Base-by-base conservation (phyloP, 345 rosid species). In the Eucalyptus tenuipes region DNA sequence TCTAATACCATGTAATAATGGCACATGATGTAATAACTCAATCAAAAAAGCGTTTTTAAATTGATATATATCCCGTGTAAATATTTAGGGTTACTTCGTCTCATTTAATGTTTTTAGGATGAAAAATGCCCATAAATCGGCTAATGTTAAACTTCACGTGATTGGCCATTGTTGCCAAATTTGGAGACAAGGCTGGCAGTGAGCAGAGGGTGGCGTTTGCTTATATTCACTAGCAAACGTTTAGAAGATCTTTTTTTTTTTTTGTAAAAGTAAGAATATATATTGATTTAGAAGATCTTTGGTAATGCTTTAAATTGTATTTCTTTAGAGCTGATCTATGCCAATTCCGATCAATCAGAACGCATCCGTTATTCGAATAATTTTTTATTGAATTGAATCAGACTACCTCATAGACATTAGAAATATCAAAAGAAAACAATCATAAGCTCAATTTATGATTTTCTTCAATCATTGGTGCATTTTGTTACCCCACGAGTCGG, bases 361-460 rank as follows among this genome's bases (percentile, higher is more conserved):
- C 0, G 5, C 2, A 2, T 64, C 2, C 9, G 0, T n/a, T 4
- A n/a, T n/a, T 7, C 1, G 20, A 15, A n/a, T 64, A 64, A 15
- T 20, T 4, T 42, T 75, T 37, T 22, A 20, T 40, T 4, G 0
- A 20, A 75, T 40, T 20, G 0, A 7, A 75, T 11, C 5, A 2
- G 3, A 75, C 16, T 5, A 3, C 47, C 5, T 75, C 24, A 40
- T 0, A 3, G 0, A 22, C 9, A 3, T 75, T 75, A 75, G 1
- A 10, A 75, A 37, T 37, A 37, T 40, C 20, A 20, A 3, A 40
- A 18, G 8, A 2, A 37, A 37, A 75, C 7, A 10, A 37, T 20
- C 0, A 20, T 10, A 2, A 1, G 1, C 5, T 37, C 47, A 20
- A 75, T 75, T 13, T 40, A 11, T 0, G 14, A 37, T 37, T 75